These are phyloP conservation scores for Neoboletus brunneissimus DNA, from an alignment of 768 basidiomycete species.

Conservation along the genomic window DNA sequence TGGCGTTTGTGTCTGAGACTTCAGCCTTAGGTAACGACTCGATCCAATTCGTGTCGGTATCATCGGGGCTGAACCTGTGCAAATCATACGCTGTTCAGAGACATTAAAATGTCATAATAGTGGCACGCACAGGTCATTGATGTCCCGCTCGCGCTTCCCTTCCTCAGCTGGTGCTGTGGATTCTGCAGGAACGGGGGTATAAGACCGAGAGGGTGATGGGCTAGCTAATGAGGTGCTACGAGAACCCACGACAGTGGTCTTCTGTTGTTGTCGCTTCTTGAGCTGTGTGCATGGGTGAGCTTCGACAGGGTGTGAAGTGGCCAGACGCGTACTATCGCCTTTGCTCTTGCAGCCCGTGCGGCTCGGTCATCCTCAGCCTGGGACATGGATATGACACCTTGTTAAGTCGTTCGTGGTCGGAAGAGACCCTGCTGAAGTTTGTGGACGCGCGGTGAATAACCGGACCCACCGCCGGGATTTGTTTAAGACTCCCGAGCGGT, in stretches of 20 bases:
- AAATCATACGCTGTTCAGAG: constrained; percentile 9
- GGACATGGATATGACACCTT: constrained; percentile 18
- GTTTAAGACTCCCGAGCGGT: not conserved
- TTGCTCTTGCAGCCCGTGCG: constrained; percentile 78
- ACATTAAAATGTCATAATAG: not conserved
- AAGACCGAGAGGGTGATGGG: constrained; percentile 46
- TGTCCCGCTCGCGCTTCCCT: constrained; percentile 43
- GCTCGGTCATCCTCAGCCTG: constrained; percentile 73
- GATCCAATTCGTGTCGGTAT: constrained; percentile 53
- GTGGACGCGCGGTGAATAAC: not conserved
- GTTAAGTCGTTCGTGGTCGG: constrained; percentile 1
- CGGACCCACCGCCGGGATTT: not conserved
- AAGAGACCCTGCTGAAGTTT: constrained; percentile 4
- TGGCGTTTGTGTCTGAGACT: constrained; percentile 26
- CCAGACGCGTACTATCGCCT: constrained; percentile 61
- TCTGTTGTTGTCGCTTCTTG: constrained; percentile 79
- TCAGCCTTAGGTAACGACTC: constrained; percentile 51
- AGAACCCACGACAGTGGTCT: constrained; percentile 41
- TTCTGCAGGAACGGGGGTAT: constrained; percentile 52
- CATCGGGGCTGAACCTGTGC: constrained; percentile 46
- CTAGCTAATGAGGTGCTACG: constrained; percentile 36
- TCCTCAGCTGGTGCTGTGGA: constrained; percentile 34
- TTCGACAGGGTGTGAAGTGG: not conserved
- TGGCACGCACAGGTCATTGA: constrained; percentile 62
- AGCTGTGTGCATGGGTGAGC: constrained; percentile 44